Evolutionary conservation across 805 yeast genomes (phyloP).

Genomic region (Debaryomyces hansenii): DNA sequence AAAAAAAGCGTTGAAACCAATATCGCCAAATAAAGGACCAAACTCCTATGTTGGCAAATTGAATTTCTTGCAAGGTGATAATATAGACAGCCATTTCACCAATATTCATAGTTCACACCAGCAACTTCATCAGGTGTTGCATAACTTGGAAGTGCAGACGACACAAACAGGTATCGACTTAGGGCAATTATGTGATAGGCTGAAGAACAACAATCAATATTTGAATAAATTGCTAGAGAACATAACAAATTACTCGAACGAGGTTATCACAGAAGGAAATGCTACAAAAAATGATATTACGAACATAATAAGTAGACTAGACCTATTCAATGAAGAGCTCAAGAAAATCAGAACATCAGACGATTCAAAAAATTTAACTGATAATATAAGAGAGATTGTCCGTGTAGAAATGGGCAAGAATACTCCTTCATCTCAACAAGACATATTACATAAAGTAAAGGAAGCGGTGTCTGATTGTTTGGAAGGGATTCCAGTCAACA

Average conservation of each 20-base stretch:
- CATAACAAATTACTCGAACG: constrained; percentile 33
- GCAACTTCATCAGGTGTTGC: constrained; percentile 27
- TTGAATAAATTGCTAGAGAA: constrained; percentile 35
- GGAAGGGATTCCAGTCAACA: background rate
- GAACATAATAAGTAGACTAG: constrained; percentile 19
- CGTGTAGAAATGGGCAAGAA: background rate
- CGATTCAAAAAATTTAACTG: background rate
- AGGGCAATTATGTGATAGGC: constrained; percentile 36
- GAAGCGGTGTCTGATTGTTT: background rate
- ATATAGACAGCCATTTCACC: constrained; percentile 33
- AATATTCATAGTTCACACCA: constrained; percentile 26
- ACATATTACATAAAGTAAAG: background rate
- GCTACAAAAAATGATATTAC: constrained; percentile 33
- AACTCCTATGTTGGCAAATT: constrained; percentile 20
- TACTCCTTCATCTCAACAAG: background rate
- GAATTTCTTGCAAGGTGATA: constrained; percentile 31
- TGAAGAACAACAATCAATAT: constrained; percentile 40
- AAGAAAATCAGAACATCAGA: background rate
- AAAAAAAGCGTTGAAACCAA: constrained; percentile 20
- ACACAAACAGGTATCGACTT: constrained; percentile 37
- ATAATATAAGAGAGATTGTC: background rate
- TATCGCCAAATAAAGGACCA: constrained; percentile 25
- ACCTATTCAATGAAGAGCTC: constrained; percentile 7
- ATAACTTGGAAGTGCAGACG: constrained; percentile 30
- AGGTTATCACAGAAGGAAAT: constrained; percentile 35